phyloP scores from a whole-genome alignment of 2,329 filamentous ascomycete species.

The Neurospora sp. region DNA sequence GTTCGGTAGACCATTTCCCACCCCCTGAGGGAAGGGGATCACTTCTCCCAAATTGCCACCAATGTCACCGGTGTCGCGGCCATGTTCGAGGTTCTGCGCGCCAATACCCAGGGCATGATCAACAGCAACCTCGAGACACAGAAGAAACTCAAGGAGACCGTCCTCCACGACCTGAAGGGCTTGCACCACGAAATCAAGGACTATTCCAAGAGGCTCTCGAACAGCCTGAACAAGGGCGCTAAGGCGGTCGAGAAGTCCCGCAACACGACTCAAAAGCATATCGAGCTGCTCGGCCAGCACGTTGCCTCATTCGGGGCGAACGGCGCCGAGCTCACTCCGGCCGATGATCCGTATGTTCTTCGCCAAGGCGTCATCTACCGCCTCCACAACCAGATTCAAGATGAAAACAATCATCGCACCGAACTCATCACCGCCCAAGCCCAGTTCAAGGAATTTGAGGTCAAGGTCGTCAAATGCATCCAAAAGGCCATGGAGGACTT shows the following conservation, averaged over 20 bases:
- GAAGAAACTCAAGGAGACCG: conserved; percentile 76
- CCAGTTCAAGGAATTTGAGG: conserved; percentile 80
- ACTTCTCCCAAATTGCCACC: conserved; percentile 85
- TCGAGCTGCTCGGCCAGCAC: conserved; percentile 84
- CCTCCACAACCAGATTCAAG: conserved; percentile 79
- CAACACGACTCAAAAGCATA: conserved; percentile 82
- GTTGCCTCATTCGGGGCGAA: conserved; percentile 70
- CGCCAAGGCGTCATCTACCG: conserved; percentile 73
- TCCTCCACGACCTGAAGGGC: conserved; percentile 81
- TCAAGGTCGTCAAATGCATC: conserved; percentile 71
- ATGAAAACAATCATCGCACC: conserved; percentile 93
- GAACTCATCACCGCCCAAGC: conserved; percentile 88
- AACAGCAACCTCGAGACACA: conserved; percentile 88
- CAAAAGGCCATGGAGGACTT: conserved; percentile 79
- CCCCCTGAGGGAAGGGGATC: conserved; percentile 79
- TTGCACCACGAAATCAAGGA: conserved; percentile 95
- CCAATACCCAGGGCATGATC: conserved; percentile 83
- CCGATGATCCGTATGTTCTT: conserved; percentile 82
- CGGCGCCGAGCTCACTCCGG: conserved; percentile 58
- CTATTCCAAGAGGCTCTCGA: conserved; percentile 81
- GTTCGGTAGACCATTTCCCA: conserved; percentile 65
- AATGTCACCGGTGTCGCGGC: conserved; percentile 77
- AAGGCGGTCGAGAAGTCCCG: conserved; percentile 91
- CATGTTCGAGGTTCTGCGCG: conserved; percentile 87
- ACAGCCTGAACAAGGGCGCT: conserved; percentile 71